Evolutionary conservation across 768 basidiomycete species (phyloP).

Genomic region (Dioszegia aurantiaca): DNA sequence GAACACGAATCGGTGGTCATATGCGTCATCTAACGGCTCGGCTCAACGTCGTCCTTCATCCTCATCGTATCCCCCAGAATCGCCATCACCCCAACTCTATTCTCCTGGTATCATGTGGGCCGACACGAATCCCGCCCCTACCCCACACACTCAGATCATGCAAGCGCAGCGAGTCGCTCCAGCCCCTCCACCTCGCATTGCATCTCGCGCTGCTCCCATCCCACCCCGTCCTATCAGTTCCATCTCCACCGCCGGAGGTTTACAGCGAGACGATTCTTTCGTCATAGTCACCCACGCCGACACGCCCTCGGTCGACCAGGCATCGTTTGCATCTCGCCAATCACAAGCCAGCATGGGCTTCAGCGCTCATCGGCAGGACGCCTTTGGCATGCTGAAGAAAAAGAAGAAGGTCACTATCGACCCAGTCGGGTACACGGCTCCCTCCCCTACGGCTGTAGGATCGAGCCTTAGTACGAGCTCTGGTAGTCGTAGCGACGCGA

Average conservation of each 20-base stretch:
- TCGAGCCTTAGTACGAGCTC: slow-evolving; percentile 15
- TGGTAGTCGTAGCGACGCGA: slow-evolving; percentile 16
- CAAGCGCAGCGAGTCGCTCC: slow-evolving; percentile 29
- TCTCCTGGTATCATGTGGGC: slow-evolving; percentile 23
- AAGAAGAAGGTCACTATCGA: slow-evolving; percentile 44
- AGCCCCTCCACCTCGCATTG: slow-evolving; percentile 25
- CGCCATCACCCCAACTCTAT: slow-evolving; percentile 18
- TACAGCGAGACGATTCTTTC: slow-evolving; percentile 43
- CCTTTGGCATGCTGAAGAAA: slow-evolving; percentile 45
- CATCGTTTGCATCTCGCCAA: slow-evolving; percentile 22
- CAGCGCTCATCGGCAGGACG: slow-evolving; percentile 30
- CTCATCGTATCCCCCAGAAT: slow-evolving; percentile 32
- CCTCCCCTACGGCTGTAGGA: slow-evolving; percentile 7
- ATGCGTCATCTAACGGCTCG: slow-evolving; percentile 39
- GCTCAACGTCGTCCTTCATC: slow-evolving; percentile 31
- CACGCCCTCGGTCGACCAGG: slow-evolving; percentile 23
- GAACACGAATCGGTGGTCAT: slow-evolving; percentile 41
- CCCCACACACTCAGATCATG: slow-evolving; percentile 18
- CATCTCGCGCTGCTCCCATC: slow-evolving; percentile 24
- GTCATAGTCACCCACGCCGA: slow-evolving; percentile 44
- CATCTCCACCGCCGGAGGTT: slow-evolving; percentile 6
- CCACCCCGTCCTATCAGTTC: slow-evolving; percentile 12
- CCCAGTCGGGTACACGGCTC: slow-evolving; percentile 37
- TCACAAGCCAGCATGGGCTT: slow-evolving; percentile 4
- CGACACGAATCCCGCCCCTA: slow-evolving; percentile 9